Evolutionary conservation across 2,329 filamentous ascomycete genomes (phyloP).

Genomic region (Aspergillus sp.): DNA sequence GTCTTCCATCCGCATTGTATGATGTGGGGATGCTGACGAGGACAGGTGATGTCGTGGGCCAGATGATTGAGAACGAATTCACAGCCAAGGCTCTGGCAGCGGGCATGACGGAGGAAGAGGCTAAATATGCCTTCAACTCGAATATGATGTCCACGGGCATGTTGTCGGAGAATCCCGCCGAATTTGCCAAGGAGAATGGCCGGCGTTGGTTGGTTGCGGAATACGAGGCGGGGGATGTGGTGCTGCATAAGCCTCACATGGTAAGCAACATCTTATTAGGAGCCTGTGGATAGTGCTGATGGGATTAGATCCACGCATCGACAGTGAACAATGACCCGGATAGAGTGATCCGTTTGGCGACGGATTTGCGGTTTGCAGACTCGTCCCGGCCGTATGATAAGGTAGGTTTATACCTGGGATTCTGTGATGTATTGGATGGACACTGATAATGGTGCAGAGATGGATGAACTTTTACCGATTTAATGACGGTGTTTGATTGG

Average conservation of each 20-base stretch:
- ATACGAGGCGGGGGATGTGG: constrained; percentile 58
- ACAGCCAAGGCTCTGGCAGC: constrained; percentile 48
- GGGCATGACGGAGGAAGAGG: constrained; percentile 56
- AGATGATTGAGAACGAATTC: constrained; percentile 49
- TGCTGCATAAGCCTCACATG: constrained; percentile 43
- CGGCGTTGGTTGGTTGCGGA: constrained; percentile 54
- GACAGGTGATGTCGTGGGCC: constrained; percentile 48
- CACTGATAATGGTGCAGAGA: constrained; percentile 22
- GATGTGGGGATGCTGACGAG: constrained; percentile 1
- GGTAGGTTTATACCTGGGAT: constrained; percentile 17
- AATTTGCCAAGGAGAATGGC: constrained; percentile 46
- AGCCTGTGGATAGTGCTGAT: neutral
- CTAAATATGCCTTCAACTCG: constrained; percentile 55
- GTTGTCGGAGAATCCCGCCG: constrained; percentile 53
- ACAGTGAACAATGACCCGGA: constrained; percentile 57
- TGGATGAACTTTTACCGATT: constrained; percentile 47
- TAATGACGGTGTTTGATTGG: constrained; percentile 32
- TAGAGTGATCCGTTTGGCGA: constrained; percentile 57
- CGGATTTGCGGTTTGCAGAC: constrained; percentile 59
- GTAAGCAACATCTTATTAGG: constrained; percentile 17
- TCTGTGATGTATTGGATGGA: neutral
- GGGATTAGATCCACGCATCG: constrained; percentile 56
- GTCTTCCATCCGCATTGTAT: neutral
- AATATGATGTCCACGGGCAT: constrained; percentile 62
- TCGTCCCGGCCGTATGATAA: constrained; percentile 54